These are phyloP conservation scores for Calonectria multiphialidica DNA, from an alignment of 2,329 filamentous ascomycete genomes.

Conservation along the genomic window DNA sequence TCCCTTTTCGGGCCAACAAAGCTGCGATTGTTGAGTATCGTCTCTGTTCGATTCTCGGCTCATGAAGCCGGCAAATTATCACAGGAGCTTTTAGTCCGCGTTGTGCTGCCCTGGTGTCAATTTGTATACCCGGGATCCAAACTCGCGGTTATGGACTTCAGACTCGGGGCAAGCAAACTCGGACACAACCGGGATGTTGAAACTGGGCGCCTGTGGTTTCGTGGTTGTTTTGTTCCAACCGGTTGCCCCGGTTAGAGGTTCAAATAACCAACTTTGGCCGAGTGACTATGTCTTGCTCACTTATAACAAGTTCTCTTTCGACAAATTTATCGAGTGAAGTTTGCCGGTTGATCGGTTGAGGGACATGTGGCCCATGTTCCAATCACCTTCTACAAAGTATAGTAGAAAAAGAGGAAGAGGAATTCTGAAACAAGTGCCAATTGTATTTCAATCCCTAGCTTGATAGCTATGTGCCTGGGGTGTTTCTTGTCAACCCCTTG, in stretches of 20 bases:
- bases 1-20: neutral
- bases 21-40: neutral
- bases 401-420: neutral
- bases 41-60: neutral
- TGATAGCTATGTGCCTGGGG: neutral
- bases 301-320: neutral
- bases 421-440: neutral
- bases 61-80: neutral
- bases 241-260: neutral
- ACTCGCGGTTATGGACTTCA: neutral
- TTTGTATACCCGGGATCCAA: neutral
- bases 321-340: neutral
- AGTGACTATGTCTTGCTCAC: neutral
- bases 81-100: neutral
- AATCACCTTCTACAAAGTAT: neutral
- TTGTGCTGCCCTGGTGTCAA: neutral
- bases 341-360: neutral
- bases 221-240: neutral
- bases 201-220: neutral
- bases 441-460: neutral
- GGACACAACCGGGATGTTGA: neutral
- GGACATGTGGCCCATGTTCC: neutral
- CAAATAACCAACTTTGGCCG: neutral
- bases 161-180: neutral
- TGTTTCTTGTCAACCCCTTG: neutral